Evolutionary conservation across 116 monocot genomes (phyloP), one percentile per base, ranked within the genome.

Genomic region (Papilionanthe hybrid): DNA sequence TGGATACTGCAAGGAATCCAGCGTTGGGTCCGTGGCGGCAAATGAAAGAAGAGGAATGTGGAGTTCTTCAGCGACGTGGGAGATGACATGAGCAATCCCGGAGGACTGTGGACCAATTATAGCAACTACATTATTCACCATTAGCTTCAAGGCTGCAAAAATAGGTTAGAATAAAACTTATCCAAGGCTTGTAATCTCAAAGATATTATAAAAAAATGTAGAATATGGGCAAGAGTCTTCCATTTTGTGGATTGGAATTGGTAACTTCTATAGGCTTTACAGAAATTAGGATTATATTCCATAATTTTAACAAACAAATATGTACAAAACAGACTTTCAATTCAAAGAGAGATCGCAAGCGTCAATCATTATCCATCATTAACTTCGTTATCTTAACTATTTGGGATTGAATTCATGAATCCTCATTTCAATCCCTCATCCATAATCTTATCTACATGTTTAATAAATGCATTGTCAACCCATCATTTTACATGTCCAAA

Each of bases 101-200:
- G 99, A 99, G 9, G 99, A 99, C 47, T 94, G 95, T 53, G 99
- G 99, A 22, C 99, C 99, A 55, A 99, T 84, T 57, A 99, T 73
- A 5, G 93, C 90, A 50, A 93, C 82, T 11, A 95, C 93, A 55
- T 95, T 86, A 57, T 88, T 99, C 75, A 86, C 93, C 82, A 93
- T 91, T 67, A 99, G 68, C 85, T 95, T 79, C 76, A 99, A 81
- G 53, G 95, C 99, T 99, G 93, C 78, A 85, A 12, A 27, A 72
- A 10, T 76, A 69, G 37, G 17, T 27, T 27, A 65, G 65, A 25
- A 17, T 71, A 17, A 37, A 71, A 71, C 2, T 32, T 71, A 18
- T 71, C 12, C 5, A 29, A 71, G 41, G 6, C 32, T 17, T 71
- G 37, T 28, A 71, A 29, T 71, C 29, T 25, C 25, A 53, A 27